Percentiles rank a stretch among this genome's conserved stretches.
phyloP scores from a whole-genome alignment of 805 yeast genomes.

The Metschnikowia koreensis region DNA sequence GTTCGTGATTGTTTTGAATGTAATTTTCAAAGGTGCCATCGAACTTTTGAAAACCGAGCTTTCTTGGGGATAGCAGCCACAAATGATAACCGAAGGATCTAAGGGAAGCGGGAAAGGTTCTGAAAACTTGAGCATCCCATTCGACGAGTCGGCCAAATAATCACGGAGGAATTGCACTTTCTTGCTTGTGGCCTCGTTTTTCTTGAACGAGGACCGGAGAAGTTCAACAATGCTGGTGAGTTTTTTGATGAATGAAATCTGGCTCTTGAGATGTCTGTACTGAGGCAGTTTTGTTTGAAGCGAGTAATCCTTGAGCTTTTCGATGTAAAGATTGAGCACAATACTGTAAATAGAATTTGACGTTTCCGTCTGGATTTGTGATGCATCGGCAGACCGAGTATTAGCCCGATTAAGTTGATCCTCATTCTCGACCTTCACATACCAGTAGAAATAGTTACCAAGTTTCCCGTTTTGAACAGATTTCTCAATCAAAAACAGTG shows the following conservation, averaged over 20 bases:
- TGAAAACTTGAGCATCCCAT: slow-evolving; percentile 41
- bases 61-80: slow-evolving; percentile 76
- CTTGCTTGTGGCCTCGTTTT: slow-evolving; percentile 73
- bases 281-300: slow-evolving; percentile 28
- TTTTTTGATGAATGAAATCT: slow-evolving; percentile 65
- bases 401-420: slow-evolving; percentile 41
- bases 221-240: slow-evolving; percentile 64
- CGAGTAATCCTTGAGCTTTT: slow-evolving; percentile 30
- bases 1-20: slow-evolving; percentile 56
- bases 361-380: background rate
- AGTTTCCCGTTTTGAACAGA: slow-evolving; percentile 63
- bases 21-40: slow-evolving; percentile 80
- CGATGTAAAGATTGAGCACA: slow-evolving; percentile 42
- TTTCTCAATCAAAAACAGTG: slow-evolving; percentile 71
- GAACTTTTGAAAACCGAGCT: slow-evolving; percentile 89
- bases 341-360: slow-evolving; percentile 28
- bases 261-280: slow-evolving; percentile 48
- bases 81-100: slow-evolving; percentile 72
- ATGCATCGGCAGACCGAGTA: background rate
- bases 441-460: slow-evolving; percentile 90
- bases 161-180: slow-evolving; percentile 68
- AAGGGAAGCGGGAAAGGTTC: slow-evolving; percentile 71
- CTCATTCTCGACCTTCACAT: slow-evolving; percentile 80
- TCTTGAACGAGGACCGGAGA: slow-evolving; percentile 49
- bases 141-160: slow-evolving; percentile 48